Evolutionary conservation across 192 early-diverging fungal genomes (phyloP).

Genomic region (Coemansia sp.): DNA sequence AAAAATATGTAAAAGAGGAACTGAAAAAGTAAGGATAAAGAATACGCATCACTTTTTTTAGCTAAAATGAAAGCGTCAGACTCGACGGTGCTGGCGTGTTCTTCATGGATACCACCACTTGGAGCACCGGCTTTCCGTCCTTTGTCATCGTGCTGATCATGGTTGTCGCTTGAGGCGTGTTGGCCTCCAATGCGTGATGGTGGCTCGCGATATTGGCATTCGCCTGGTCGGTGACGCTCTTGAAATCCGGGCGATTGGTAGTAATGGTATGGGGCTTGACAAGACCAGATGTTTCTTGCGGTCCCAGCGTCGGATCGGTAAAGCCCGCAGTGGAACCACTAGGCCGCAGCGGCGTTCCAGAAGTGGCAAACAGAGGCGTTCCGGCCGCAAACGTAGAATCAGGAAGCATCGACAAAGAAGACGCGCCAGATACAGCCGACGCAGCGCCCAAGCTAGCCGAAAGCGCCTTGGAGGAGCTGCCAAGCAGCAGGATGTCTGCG

Average conservation of each 20-base stretch:
- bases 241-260: conserved; percentile 36
- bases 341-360: not conserved
- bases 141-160: conserved; percentile 30
- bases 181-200: not conserved
- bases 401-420: not conserved
- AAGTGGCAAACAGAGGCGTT: conserved; percentile 27
- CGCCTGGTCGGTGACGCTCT: conserved; percentile 30
- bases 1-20: too few relatives aligned
- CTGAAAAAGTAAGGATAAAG: too few relatives aligned
- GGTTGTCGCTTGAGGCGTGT: conserved; percentile 13
- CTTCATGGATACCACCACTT: conserved; percentile 38
- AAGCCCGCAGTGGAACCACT: not conserved
- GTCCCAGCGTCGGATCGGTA: not conserved
- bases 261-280: not conserved
- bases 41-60: too few relatives aligned
- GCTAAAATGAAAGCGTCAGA: conserved; percentile 22
- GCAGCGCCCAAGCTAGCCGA: too few relatives aligned
- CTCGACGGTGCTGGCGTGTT: conserved; percentile 19
- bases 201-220: conserved; percentile 9
- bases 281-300: not conserved
- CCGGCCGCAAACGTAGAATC: conserved; percentile 29
- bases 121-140: conserved; percentile 35
- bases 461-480: not conserved
- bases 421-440: not conserved
- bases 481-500: conserved; percentile 1